Evolutionary conservation across 768 basidiomycete species (phyloP).

Genomic region (Xerocomellus chrysenteron): DNA sequence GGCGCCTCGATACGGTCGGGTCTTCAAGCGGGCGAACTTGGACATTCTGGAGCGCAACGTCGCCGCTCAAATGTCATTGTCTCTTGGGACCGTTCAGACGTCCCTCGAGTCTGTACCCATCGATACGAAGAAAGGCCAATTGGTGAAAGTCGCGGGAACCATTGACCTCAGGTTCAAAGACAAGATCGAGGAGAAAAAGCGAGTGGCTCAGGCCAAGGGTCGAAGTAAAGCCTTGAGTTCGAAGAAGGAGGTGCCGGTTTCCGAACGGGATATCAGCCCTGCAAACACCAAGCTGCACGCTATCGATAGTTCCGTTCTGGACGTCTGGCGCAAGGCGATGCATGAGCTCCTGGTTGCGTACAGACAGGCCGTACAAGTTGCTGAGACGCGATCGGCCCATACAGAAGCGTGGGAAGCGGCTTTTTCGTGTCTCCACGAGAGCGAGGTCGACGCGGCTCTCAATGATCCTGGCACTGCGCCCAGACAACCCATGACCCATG

Average conservation of each 20-base stretch:
- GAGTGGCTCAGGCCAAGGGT: background rate
- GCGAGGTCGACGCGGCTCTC: conserved; percentile 40
- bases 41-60: conserved; percentile 68
- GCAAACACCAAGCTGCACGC: conserved; percentile 23
- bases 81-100: conserved; percentile 34
- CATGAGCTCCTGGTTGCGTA: conserved; percentile 41
- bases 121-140: conserved; percentile 16
- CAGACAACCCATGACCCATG: conserved; percentile 44
- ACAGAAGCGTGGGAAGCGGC: conserved; percentile 61
- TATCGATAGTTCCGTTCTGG: conserved; percentile 32
- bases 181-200: conserved; percentile 2
- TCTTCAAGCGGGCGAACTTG: conserved; percentile 59
- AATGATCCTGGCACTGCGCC: conserved; percentile 37
- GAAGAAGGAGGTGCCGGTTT: conserved; percentile 21
- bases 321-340: conserved; percentile 42
- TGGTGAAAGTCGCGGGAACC: background rate
- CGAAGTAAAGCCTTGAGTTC: conserved; percentile 16
- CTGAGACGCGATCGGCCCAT: conserved; percentile 54
- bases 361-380: conserved; percentile 37
- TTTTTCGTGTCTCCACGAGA: conserved; percentile 48
- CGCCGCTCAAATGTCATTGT: conserved; percentile 47
- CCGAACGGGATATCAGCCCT: conserved; percentile 31
- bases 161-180: conserved; percentile 20
- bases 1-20: conserved; percentile 57
- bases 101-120: conserved; percentile 32